phyloP scores from a whole-genome alignment of 2,329 filamentous ascomycete genomes.

The Paraconiothyrium sp. region DNA sequence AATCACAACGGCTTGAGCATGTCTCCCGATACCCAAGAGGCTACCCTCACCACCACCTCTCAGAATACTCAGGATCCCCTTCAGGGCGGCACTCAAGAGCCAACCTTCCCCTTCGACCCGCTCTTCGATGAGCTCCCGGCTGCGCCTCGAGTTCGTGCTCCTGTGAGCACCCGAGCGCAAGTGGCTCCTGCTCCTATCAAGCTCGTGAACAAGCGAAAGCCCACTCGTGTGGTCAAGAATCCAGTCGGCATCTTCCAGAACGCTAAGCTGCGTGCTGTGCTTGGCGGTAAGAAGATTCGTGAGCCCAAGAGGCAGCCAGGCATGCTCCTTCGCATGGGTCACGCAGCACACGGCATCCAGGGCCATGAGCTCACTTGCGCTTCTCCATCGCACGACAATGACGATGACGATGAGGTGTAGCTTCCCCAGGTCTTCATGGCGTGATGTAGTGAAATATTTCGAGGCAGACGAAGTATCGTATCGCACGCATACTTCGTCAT shows the following conservation, averaged over 20 bases:
- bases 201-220: background rate
- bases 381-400: background rate
- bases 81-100: background rate
- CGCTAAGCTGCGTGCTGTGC: constrained; percentile 27
- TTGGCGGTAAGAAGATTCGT: constrained; percentile 25
- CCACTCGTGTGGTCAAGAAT: constrained; percentile 21
- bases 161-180: background rate
- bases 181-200: background rate
- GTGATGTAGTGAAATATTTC: background rate
- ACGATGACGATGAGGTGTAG: background rate
- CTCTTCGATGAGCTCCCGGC: background rate
- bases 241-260: constrained; percentile 31
- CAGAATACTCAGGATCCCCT: background rate
- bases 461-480: background rate
- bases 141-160: background rate
- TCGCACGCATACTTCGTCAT: constrained; percentile 1
- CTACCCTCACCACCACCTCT: background rate
- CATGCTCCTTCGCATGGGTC: constrained; percentile 24
- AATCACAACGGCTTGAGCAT: background rate
- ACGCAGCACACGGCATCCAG: background rate
- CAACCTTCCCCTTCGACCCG: background rate
- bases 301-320: constrained; percentile 22
- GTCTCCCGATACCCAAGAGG: background rate
- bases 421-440: background rate
- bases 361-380: background rate